phyloP scores from a whole-genome alignment of 805 yeast species.

The Hanseniaspora pseudoguilliermondii region DNA sequence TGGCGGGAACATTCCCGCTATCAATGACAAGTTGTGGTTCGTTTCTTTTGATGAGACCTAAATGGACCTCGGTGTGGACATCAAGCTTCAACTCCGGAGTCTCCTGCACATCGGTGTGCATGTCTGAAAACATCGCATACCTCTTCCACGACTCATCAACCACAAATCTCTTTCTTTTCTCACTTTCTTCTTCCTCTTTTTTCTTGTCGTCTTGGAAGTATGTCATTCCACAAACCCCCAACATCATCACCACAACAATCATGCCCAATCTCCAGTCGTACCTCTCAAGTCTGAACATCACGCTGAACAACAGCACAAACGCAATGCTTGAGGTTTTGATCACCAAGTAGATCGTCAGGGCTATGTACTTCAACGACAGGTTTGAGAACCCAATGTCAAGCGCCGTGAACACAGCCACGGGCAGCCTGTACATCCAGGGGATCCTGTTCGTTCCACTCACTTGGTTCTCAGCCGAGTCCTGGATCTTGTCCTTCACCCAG shows the following conservation, averaged over 20 bases:
- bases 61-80: no score
- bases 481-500: constrained; percentile 16
- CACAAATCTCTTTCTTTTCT: neutral
- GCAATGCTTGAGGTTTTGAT: constrained; percentile 78
- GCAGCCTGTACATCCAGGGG: constrained; percentile 40
- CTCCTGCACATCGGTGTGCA: neutral
- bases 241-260: constrained; percentile 67
- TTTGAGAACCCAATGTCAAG: constrained; percentile 93
- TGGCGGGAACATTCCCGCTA: constrained; percentile 16
- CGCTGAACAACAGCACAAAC: constrained; percentile 81
- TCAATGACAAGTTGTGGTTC: neutral
- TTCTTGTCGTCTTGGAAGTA: constrained; percentile 30
- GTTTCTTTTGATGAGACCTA: neutral
- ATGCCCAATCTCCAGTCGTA: constrained; percentile 53
- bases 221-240: constrained; percentile 83
- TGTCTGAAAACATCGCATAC: neutral
- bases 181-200: constrained; percentile 11
- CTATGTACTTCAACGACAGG: constrained; percentile 62
- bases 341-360: constrained; percentile 82
- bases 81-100: no score
- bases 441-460: neutral
- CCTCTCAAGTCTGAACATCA: constrained; percentile 63
- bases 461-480: neutral
- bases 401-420: constrained; percentile 78
- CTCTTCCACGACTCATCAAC: neutral